Conservation (phyloP, 2,329 filamentous ascomycete species). For the Coniochaeta hoffmannii region DNA sequence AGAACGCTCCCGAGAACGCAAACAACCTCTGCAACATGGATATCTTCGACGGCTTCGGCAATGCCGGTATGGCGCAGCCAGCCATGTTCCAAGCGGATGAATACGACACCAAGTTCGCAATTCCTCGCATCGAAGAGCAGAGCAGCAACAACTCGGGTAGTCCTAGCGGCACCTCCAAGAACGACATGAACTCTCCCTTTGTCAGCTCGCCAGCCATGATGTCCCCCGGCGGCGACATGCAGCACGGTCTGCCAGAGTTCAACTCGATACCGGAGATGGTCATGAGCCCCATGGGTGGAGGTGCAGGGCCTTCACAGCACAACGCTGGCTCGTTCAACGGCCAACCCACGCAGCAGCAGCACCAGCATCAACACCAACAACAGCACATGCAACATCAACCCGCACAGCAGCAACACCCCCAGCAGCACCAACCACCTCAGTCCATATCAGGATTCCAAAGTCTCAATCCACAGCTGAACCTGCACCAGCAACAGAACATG, state of each 20-base stretch:
- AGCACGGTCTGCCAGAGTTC: constrained; percentile 35
- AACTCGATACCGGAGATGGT: constrained; percentile 45
- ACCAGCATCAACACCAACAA: constrained; percentile 19
- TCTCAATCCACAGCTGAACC: constrained; percentile 24
- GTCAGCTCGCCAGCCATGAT: constrained; percentile 45
- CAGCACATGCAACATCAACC: constrained; percentile 19
- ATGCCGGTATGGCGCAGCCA: constrained; percentile 51
- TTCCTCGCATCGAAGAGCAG: constrained; percentile 34
- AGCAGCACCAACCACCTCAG: constrained; percentile 9
- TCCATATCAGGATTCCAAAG: constrained; percentile 23
- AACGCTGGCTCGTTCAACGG: constrained; percentile 14
- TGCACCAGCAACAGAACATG: constrained; percentile 25
- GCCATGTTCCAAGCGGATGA: constrained; percentile 38
- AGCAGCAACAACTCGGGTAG: constrained; percentile 27
- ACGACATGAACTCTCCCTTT: constrained; percentile 43
- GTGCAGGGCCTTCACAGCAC: constrained; percentile 15
- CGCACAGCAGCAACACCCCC: constrained; percentile 21
- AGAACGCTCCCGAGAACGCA: constrained; percentile 51
- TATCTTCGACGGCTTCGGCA: constrained; percentile 61
- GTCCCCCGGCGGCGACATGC: constrained; percentile 44
- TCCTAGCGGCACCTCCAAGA: constrained; percentile 23
- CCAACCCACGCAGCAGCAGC: constrained; percentile 19
- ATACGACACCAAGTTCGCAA: constrained; percentile 36
- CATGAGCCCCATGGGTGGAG: constrained; percentile 38
- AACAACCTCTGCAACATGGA: constrained; percentile 48